Percentiles rank a stretch among this genome's conserved stretches.
phyloP scores from a whole-genome alignment of 106 monocot species.

The Apostasia ramifera region DNA sequence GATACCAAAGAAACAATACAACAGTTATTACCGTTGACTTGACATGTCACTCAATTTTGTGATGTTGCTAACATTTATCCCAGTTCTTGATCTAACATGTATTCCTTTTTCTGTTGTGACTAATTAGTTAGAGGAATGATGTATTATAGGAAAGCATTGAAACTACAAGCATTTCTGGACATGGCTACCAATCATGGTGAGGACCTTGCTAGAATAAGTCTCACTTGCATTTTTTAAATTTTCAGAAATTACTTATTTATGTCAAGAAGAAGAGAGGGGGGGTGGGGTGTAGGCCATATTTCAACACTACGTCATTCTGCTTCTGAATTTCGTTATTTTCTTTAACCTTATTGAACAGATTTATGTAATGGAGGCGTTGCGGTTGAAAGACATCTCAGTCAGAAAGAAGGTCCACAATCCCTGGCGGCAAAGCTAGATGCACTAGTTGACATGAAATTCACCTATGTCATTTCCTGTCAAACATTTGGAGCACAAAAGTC shows the following conservation, averaged over 20 bases:
- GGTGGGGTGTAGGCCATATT: too few species aligned
- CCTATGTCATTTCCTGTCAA: slow-evolving; percentile 73
- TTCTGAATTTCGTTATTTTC: neutral
- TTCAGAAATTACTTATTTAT: neutral
- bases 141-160: slow-evolving; percentile 64
- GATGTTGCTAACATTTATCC: neutral
- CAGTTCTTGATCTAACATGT: neutral
- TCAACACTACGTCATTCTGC: too few species aligned
- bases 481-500: slow-evolving; percentile 49
- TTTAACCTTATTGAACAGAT: slow-evolving; percentile 23
- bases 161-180: slow-evolving; percentile 60
- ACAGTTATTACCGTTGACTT: neutral
- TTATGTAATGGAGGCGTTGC: slow-evolving; percentile 29
- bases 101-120: slow-evolving; percentile 2
- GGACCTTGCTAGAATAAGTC: neutral
- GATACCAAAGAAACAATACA: neutral
- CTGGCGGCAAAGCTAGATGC: slow-evolving; percentile 48
- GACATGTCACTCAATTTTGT: neutral
- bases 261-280: too few species aligned
- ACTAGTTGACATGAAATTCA: slow-evolving; percentile 62
- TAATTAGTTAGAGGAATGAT: slow-evolving; percentile 71
- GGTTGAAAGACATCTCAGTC: slow-evolving; percentile 33
- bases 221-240: neutral
- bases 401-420: slow-evolving; percentile 23
- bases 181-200: slow-evolving; percentile 40